Evolutionary conservation across 768 basidiomycete genomes (phyloP).

Genomic region (Tricholoma sp.): DNA sequence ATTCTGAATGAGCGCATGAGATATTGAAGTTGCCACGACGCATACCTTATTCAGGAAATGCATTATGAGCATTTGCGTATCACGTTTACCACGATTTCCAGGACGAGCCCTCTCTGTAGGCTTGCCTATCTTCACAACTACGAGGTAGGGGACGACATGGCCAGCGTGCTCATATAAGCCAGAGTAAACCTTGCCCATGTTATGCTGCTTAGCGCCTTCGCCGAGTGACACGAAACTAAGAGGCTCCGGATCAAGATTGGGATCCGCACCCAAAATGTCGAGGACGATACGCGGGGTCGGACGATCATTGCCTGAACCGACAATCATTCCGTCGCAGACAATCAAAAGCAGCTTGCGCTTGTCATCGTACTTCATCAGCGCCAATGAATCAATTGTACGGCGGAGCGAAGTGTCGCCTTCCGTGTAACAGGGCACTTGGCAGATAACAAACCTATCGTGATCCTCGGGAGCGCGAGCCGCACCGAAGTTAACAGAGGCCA

Average conservation of each 20-base stretch:
- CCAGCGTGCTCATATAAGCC: slow-evolving; percentile 91
- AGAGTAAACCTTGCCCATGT: slow-evolving; percentile 97
- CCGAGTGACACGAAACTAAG: slow-evolving; percentile 92
- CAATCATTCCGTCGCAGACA: slow-evolving; percentile 98
- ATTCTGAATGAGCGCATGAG: slow-evolving; percentile 5
- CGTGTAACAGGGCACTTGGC: slow-evolving; percentile 98
- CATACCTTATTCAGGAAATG: slow-evolving; percentile 94
- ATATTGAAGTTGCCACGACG: neutral
- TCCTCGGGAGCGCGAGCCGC: slow-evolving; percentile 76
- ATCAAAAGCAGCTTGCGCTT: slow-evolving; percentile 92
- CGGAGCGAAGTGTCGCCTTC: slow-evolving; percentile 87
- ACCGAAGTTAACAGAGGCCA: slow-evolving; percentile 78
- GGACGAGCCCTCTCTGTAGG: slow-evolving; percentile 90
- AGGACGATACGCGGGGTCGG: slow-evolving; percentile 95
- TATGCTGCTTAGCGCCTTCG: slow-evolving; percentile 93
- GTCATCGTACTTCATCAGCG: slow-evolving; percentile 94
- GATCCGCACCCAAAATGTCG: slow-evolving; percentile 93
- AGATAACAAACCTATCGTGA: slow-evolving; percentile 92
- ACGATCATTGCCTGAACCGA: slow-evolving; percentile 93
- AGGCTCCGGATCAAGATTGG: slow-evolving; percentile 91
- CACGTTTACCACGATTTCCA: slow-evolving; percentile 97
- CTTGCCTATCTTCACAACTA: slow-evolving; percentile 91
- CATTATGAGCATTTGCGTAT: slow-evolving; percentile 95
- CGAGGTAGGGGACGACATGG: slow-evolving; percentile 93
- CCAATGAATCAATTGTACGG: slow-evolving; percentile 89